A percentile compares a stretch with the other conserved stretches of the same genome.
phyloP scores from a whole-genome alignment of 768 basidiomycete genomes.

The Podaxis sp. region DNA sequence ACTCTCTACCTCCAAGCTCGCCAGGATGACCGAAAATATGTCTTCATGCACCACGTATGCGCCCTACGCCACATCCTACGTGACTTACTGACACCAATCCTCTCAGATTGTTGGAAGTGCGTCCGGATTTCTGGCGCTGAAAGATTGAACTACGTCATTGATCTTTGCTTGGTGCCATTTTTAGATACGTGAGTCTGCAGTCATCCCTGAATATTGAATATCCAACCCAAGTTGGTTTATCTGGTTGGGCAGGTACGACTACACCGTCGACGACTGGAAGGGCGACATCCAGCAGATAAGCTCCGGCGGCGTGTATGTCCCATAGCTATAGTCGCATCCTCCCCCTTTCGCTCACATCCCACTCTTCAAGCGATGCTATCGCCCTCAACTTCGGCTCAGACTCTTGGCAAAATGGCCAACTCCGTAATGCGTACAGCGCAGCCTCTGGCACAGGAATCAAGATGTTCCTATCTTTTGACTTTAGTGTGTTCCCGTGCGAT shows the following conservation, averaged over 20 bases:
- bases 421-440: conserved; percentile 51
- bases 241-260: conserved; percentile 33
- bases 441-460: conserved; percentile 47
- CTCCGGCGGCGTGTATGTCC: conserved; percentile 41
- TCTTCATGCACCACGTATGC: conserved; percentile 53
- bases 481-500: conserved; percentile 50
- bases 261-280: conserved; percentile 39
- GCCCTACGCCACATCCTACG: neutral
- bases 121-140: conserved; percentile 19
- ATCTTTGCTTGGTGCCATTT: conserved; percentile 3
- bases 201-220: neutral
- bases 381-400: conserved; percentile 63
- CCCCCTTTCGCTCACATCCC: conserved; percentile 18
- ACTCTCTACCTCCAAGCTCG: conserved; percentile 22
- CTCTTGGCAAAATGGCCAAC: conserved; percentile 48
- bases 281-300: conserved; percentile 41
- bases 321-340: neutral
- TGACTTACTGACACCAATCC: neutral
- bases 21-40: conserved; percentile 44
- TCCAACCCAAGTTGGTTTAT: neutral
- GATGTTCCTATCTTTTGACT: conserved; percentile 59
- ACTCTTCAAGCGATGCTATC: conserved; percentile 48
- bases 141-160: conserved; percentile 7
- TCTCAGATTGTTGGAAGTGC: conserved; percentile 47
- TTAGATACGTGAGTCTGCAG: conserved; percentile 41